phyloP scores from a whole-genome alignment of 1,284 basidiomycete genomes.

The Pyrrhoderma lamaoense region DNA sequence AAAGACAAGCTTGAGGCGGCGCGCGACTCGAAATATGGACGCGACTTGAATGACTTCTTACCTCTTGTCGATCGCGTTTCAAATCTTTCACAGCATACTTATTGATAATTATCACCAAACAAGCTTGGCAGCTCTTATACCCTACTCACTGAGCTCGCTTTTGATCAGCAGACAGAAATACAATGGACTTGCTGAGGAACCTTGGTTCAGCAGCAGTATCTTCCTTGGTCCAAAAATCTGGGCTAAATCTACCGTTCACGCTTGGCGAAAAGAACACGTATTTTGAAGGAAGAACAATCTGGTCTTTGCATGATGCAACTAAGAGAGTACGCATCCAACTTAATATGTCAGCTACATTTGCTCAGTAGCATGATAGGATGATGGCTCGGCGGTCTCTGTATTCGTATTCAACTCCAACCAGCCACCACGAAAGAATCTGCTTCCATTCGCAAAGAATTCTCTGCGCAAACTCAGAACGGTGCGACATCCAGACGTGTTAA shows the following conservation, averaged over 20 bases:
- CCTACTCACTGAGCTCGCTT: too few relatives aligned
- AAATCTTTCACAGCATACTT: too few relatives aligned
- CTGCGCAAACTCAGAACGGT: slow-evolving; percentile 86
- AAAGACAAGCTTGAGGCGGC: slow-evolving; percentile 2
- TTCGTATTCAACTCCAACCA: slow-evolving; percentile 83
- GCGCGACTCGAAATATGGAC: slow-evolving; percentile 1
- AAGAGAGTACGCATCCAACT: slow-evolving; percentile 57
- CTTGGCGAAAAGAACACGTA: slow-evolving; percentile 71
- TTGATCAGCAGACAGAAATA: too few relatives aligned
- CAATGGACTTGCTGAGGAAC: slow-evolving; percentile 82
- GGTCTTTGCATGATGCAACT: slow-evolving; percentile 81
- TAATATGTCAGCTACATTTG: slow-evolving; percentile 14
- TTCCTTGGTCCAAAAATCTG: slow-evolving; percentile 83
- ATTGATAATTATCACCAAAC: neutral
- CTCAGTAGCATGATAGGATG: slow-evolving; percentile 55
- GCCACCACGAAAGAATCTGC: slow-evolving; percentile 45
- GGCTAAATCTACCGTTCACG: slow-evolving; percentile 82
- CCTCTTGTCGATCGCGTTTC: too few relatives aligned
- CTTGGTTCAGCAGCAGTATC: slow-evolving; percentile 85
- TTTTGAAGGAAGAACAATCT: slow-evolving; percentile 65
- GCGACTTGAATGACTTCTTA: neutral
- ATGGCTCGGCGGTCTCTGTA: slow-evolving; percentile 74
- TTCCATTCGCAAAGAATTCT: slow-evolving; percentile 85
- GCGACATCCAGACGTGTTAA: slow-evolving; percentile 92
- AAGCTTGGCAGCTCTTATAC: neutral